Evolutionary conservation across 495 filamentous ascomycete species (phyloP).

Genomic region (Podospora tetraspora): DNA sequence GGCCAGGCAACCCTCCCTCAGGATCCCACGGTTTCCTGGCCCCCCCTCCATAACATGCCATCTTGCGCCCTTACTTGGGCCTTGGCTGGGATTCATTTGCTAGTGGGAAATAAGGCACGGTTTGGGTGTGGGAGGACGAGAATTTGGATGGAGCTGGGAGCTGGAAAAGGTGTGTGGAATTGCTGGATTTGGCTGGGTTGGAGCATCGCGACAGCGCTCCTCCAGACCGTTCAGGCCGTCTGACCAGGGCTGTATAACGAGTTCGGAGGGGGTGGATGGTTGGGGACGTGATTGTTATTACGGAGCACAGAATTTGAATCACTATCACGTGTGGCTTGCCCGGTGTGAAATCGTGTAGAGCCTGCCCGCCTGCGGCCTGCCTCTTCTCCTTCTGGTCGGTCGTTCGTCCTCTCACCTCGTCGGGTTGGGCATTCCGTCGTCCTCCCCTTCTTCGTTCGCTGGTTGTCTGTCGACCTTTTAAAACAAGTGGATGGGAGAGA

Average conservation of each 20-base stretch:
- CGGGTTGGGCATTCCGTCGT: background rate
- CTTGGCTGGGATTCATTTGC: background rate
- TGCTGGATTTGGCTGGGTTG: too few relatives aligned
- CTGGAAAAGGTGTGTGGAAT: background rate
- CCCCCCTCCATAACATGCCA: background rate
- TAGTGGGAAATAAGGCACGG: background rate
- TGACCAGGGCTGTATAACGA: background rate
- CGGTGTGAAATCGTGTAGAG: background rate
- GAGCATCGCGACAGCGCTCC: background rate
- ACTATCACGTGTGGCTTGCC: slow-evolving; percentile 4
- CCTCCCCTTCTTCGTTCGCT: background rate
- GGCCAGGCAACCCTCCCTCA: background rate
- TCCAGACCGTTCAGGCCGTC: background rate
- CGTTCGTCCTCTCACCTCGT: background rate
- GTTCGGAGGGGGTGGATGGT: background rate
- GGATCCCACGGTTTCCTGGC: background rate
- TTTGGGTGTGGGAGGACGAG: background rate
- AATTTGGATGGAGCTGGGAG: background rate
- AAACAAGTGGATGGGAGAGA: background rate
- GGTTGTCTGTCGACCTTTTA: background rate
- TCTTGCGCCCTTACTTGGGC: background rate
- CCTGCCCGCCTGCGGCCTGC: background rate
- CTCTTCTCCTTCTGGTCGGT: background rate
- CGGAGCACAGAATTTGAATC: background rate
- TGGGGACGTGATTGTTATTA: background rate